Base-by-base conservation (phyloP, 129 eudicot species). In the Centaurea solstitialis region DNA sequence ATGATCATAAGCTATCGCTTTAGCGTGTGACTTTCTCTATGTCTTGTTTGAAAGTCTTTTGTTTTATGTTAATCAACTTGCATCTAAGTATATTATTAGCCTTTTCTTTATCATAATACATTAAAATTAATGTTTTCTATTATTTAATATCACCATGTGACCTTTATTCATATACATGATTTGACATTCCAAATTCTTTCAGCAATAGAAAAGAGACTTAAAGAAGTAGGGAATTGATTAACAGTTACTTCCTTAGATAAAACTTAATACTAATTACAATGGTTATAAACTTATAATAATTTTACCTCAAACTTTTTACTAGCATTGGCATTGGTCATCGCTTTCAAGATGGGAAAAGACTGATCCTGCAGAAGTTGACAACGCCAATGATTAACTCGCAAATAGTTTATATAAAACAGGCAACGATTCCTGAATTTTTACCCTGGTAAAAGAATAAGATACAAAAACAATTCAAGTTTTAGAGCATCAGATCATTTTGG, bases 1-100 rank as follows among this genome's bases (percentile, higher is more conserved):
- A 82, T 75, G 75, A 75, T 75, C 76, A 53, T 75, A 45, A 47
- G 76, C 85, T 68, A 81, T 81, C 76, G 70, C 81, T 75, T 68
- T 81, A 50, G 80, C 85, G 85, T 81, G 75, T 47, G 72, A 22
- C 70, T 50, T 68, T 75, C 74, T 68, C 62, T 9, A 47, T 15
- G 35, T 73, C 39, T 39, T 62, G 39, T 73, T 72, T n/a, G 20
- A 80, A 61, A 24, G 65, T 59, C 72, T 57, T 70, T 53, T 80
- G 65, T 57, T 57, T 53, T 57, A 57, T 57, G 65, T 17, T 57
- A 57, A 57, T 57, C 65, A 57, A 57, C 65, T 57, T 57, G 65
- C 2, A 23, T 39, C 4, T n/a, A 80, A 71, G 39, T 28, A 30
- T 17, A 68, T 45, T 18, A 68, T 78, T 26, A 68, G 21, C 41